Conservation (phyloP, 148 eudicot species). For the Hydrangea macrophylla region DNA sequence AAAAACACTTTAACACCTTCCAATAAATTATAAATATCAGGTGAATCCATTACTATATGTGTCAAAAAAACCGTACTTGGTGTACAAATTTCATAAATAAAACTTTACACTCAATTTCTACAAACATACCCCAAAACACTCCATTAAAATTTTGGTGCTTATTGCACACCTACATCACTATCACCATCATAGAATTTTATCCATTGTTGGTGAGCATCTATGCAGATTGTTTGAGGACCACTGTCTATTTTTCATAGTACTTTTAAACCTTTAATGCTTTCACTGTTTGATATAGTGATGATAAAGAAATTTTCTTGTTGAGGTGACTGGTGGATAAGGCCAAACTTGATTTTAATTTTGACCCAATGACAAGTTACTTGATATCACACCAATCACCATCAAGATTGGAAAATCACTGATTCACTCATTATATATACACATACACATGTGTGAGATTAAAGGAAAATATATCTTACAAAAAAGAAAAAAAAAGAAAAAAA, state of each 20-base stretch:
- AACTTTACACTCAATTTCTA: too few relatives aligned
- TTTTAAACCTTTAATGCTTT: not conserved
- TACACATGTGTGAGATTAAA: conserved; percentile 6
- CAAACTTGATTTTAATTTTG: conserved; percentile 30
- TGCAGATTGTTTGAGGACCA: too few relatives aligned
- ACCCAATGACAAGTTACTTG: conserved; percentile 12
- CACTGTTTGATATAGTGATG: not conserved
- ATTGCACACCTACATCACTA: not conserved
- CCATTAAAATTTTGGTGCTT: not conserved
- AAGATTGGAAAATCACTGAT: conserved; percentile 18
- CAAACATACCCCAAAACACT: not conserved
- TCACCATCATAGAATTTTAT: not conserved
- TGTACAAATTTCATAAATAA: too few relatives aligned
- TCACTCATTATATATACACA: conserved; percentile 10
- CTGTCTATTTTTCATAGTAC: not conserved
- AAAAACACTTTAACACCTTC: too few relatives aligned
- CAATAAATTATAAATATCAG: too few relatives aligned
- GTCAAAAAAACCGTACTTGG: too few relatives aligned
- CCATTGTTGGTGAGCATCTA: not conserved
- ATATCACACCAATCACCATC: conserved; percentile 18
- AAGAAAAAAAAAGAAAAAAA: too few relatives aligned
- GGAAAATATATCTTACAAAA: not conserved
- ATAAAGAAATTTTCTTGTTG: conserved; percentile 15
- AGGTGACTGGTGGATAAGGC: conserved; percentile 38
- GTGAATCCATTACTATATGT: too few relatives aligned